phyloP scores from a whole-genome alignment of 1,284 basidiomycete genomes.

The Chiua sp. region DNA sequence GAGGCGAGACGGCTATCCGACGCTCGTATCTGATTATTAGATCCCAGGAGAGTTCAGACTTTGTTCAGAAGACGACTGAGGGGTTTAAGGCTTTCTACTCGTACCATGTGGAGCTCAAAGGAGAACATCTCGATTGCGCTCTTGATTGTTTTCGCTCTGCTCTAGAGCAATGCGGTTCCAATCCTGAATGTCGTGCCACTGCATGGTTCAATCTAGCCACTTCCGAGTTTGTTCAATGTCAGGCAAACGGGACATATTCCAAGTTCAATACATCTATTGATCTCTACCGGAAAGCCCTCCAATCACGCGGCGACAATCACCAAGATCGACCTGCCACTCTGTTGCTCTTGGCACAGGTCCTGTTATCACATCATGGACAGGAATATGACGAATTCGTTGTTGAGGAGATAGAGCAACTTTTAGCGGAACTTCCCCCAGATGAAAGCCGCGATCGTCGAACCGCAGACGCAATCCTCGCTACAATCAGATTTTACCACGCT shows the following conservation, averaged over 20 bases:
- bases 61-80: background rate
- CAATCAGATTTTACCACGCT: no score
- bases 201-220: constrained; percentile 1
- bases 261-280: background rate
- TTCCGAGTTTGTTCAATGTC: constrained; percentile 1
- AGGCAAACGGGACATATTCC: background rate
- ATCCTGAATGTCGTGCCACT: background rate
- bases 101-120: background rate
- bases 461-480: no score
- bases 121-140: background rate
- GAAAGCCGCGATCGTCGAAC: no score
- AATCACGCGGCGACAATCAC: background rate
- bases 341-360: constrained; percentile 10
- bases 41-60: background rate
- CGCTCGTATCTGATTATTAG: no score
- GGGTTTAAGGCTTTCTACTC: background rate
- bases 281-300: constrained; percentile 3
- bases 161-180: background rate
- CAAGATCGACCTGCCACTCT: constrained; percentile 12
- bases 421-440: no score
- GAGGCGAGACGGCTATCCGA: no score
- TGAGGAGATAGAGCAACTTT: no score
- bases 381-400: no score
- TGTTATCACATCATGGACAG: constrained; percentile 1
- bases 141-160: background rate